Base-by-base conservation (phyloP, 768 basidiomycete genomes). In the Termitomyces sp. region DNA sequence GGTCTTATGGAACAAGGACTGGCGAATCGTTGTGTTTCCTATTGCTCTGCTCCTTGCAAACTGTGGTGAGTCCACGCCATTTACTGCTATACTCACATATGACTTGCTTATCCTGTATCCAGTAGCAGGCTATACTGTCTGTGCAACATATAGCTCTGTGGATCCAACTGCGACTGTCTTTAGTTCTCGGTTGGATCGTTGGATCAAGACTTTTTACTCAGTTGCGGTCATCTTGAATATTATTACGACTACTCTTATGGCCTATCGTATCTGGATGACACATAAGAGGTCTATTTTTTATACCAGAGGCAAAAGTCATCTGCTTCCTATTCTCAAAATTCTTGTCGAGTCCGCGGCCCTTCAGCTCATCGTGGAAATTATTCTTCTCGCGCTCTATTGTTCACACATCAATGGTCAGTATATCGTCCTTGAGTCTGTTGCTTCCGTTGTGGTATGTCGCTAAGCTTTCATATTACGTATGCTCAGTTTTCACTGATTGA, bases 41-140 rank as follows among this genome's bases (percentile, higher is more conserved):
- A 33, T 46, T 22, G 37, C 46, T 20, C 30, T 59, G 52, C 53
- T 59, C 22, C 34, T 59, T 6, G 53, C 40, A 14, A 59, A 59
- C 27, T 43, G 46, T 20, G 52, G 57, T 59, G 20, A 5, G 57
- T 49, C 2, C 27, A 30, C 30, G 30, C 27, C 4, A 40, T 37
- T 14, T 48, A 27, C 30, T 24, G 13, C n/a, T 48, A 18, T 2
- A 48, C 9, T 48, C 7, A 16, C 16, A n/a, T n/a, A n/a, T n/a
- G 32, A 30, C n/a, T 40, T 6, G 27, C n/a, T 40, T 12, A 36
- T 48, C 27, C 4, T 48, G 22, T 18, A 16, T 34, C 1, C 37
- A 59, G 57, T 59, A 14, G 57, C 57, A 46, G 57, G 57, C 18
- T 59, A 59, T 37, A 59, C 53, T 13, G 57, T 59, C 10, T 59